These are phyloP conservation scores for Recurvomyces mirabilis DNA, from an alignment of 495 filamentous ascomycete genomes.

Conservation along the genomic window DNA sequence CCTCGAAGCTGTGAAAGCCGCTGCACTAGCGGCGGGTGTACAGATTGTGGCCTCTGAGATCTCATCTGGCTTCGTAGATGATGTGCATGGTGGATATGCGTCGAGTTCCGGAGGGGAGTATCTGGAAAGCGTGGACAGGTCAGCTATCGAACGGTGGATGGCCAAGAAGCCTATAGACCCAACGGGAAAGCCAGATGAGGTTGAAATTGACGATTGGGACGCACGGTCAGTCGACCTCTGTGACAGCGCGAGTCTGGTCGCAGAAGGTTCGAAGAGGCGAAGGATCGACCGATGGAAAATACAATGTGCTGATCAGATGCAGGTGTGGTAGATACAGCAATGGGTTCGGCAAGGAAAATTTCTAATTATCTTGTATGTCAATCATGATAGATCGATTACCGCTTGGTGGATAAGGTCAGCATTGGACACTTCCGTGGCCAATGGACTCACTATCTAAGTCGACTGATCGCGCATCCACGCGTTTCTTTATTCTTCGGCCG, in stretches of 20 bases:
- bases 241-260: conserved; percentile 7
- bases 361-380: too few species aligned
- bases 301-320: too few species aligned
- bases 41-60: conserved; percentile 2
- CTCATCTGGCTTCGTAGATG: conserved; percentile 6
- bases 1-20: conserved; percentile 2
- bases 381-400: too few species aligned
- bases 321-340: too few species aligned
- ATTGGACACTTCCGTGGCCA: too few species aligned
- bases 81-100: conserved; percentile 1
- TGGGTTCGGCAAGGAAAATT: too few species aligned
- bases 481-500: too few species aligned
- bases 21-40: neutral
- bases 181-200: neutral
- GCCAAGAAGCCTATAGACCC: neutral
- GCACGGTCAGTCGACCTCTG: neutral
- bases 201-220: conserved; percentile 9
- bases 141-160: neutral
- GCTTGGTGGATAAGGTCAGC: too few species aligned
- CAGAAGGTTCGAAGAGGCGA: neutral
- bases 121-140: too few species aligned
- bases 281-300: conserved; percentile 1
- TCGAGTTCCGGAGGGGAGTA: neutral
- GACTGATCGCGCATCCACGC: too few species aligned
- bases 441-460: too few species aligned